Conservation (phyloP, 2,329 filamentous ascomycete genomes). For the Apiospora phragmitis region DNA sequence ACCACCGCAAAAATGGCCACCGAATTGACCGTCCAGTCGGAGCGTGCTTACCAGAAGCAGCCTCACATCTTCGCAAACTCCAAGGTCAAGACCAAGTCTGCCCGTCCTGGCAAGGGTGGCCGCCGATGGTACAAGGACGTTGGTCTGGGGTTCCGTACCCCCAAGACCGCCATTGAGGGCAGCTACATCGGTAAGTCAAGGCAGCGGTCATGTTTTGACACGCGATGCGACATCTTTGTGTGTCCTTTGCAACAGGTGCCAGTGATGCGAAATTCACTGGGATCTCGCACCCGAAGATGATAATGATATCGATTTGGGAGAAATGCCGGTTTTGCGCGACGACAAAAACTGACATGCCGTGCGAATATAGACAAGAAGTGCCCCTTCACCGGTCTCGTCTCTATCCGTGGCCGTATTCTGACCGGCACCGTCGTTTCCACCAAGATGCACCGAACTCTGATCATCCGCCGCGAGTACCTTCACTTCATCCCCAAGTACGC, state of each 20-base stretch:
- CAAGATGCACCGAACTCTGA: conserved; percentile 99
- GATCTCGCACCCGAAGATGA: neutral
- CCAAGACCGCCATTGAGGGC: conserved; percentile 98
- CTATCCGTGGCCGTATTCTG: conserved; percentile 99
- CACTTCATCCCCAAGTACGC: conserved; percentile 99
- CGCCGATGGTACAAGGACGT: conserved; percentile 92
- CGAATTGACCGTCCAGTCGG: conserved; percentile 99
- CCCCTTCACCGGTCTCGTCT: conserved; percentile 98
- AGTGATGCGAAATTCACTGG: conserved; percentile 1
- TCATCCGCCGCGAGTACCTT: conserved; percentile 99
- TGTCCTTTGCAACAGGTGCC: neutral
- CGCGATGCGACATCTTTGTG: neutral
- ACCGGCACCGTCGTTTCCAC: conserved; percentile 98
- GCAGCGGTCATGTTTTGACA: conserved; percentile 7
- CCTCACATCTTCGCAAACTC: conserved; percentile 99
- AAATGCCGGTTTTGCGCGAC: conserved; percentile 10
- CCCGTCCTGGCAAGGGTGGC: conserved; percentile 74
- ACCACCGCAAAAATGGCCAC: conserved; percentile 78
- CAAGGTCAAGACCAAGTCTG: conserved; percentile 86
- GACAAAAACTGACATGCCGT: neutral
- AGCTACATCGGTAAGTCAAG: conserved; percentile 91
- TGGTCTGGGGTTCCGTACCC: conserved; percentile 98
- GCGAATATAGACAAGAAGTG: conserved; percentile 92
- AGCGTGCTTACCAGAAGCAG: conserved; percentile 99
- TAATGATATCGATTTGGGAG: neutral